Percentiles rank a stretch among this genome's conserved stretches.
Evolutionary conservation across 2,329 filamentous ascomycete species (phyloP).

Genomic region (Talaromyces albobiverticillius): DNA sequence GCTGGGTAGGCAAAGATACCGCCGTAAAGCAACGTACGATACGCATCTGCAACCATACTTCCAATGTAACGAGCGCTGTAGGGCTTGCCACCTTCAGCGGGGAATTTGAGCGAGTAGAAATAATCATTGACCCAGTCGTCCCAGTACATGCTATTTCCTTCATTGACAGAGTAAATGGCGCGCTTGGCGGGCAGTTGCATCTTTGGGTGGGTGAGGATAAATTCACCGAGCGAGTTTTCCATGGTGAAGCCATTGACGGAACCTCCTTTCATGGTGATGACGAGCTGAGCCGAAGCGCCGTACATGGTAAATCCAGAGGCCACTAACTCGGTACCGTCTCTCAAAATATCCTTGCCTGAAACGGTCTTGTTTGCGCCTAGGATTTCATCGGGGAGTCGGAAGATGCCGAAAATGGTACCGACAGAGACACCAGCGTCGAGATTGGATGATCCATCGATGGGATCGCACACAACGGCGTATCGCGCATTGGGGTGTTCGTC

Average conservation of each 20-base stretch:
- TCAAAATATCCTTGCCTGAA: conserved; percentile 69
- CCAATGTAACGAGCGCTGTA: conserved; percentile 96
- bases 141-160: conserved; percentile 98
- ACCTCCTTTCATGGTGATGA: conserved; percentile 93
- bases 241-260: conserved; percentile 96
- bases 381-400: conserved; percentile 74
- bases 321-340: conserved; percentile 85
- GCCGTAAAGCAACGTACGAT: conserved; percentile 90
- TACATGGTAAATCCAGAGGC: conserved; percentile 99
- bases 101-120: conserved; percentile 84
- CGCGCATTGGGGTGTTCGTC: conserved; percentile 68
- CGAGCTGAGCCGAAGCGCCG: conserved; percentile 90
- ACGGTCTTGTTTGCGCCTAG: conserved; percentile 55
- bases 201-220: conserved; percentile 94
- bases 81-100: conserved; percentile 69
- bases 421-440: conserved; percentile 96
- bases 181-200: conserved; percentile 82
- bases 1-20: conserved; percentile 97
- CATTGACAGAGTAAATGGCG: conserved; percentile 95
- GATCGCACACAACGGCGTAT: conserved; percentile 95
- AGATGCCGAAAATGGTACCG: conserved; percentile 93
- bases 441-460: conserved; percentile 97
- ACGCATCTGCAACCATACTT: conserved; percentile 97
- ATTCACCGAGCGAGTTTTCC: conserved; percentile 94
- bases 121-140: conserved; percentile 81